Base-by-base conservation (phyloP, 163 green algal species). In the Scenedesmus sp. region DNA sequence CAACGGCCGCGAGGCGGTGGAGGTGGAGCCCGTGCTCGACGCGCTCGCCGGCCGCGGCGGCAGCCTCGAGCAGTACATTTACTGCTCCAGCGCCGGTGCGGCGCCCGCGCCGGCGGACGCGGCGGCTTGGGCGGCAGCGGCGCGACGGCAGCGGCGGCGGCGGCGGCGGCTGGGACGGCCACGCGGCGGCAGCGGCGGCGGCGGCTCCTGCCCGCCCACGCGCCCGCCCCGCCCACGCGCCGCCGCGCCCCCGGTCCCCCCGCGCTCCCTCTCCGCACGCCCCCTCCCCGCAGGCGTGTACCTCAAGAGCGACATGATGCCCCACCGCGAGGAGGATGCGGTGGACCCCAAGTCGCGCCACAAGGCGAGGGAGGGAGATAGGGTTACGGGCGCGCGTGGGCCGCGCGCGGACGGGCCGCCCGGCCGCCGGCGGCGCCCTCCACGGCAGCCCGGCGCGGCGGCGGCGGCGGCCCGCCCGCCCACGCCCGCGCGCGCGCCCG, bases 231-330 rank as follows among this genome's bases (percentile, higher is more conserved):
- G n/a, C n/a, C n/a, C n/a, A n/a, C n/a, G n/a, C n/a, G n/a, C n/a
- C n/a, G 26, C 28, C 34, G 36, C 36, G 11, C 10, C 39, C 6
- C 39, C 39, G 7, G 7, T 47, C 39, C 39, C 39, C 39, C 39
- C 39, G 6, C 39, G 34, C 13, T 34, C 15, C 17, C 48, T 57
- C 48, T 57, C 18, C 18, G 48, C 24, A 60, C 33, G 5, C 60
- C 33, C 33, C 31, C 34, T 2, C 26, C 3, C 4, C 7, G 2
- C 73, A 81, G 95, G 95, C 33, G 95, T 98, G 56, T 98, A 98
- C 89, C 88, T 97, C 33, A 98, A 98, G 91, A 95, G 84, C 50
- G 90, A 96, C 63, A 77, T 93, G 83, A 97, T 97, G 94, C 94
- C 94, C 4, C 94, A 97, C 84, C 71, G 84, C 2, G 95, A 98